Conservation (phyloP, 2,329 filamentous ascomycete genomes). For the Botrytis deweyae region DNA sequence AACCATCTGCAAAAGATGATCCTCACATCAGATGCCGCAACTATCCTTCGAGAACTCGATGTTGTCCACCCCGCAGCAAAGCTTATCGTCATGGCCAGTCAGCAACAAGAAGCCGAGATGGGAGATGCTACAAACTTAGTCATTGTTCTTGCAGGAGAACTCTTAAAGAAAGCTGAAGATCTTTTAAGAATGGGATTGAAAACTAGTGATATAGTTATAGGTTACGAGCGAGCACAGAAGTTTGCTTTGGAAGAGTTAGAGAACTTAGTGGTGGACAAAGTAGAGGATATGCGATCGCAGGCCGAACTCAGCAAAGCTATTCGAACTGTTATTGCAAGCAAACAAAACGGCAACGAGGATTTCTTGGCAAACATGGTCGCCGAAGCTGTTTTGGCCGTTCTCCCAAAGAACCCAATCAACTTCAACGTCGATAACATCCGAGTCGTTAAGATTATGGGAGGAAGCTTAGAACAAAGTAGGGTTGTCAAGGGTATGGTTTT, state of each 20-base stretch:
- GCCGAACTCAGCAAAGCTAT: constrained; percentile 92
- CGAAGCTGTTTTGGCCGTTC: constrained; percentile 78
- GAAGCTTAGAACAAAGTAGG: constrained; percentile 86
- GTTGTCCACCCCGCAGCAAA: constrained; percentile 98
- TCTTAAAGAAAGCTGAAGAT: constrained; percentile 96
- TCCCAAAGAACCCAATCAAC: constrained; percentile 91
- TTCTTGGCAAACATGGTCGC: constrained; percentile 83
- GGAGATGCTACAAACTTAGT: constrained; percentile 97
- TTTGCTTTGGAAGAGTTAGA: constrained; percentile 84
- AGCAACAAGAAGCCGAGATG: constrained; percentile 99
- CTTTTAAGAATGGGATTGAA: constrained; percentile 95
- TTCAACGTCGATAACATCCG: constrained; percentile 99
- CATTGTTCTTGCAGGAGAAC: constrained; percentile 90
- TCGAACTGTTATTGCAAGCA: constrained; percentile 91
- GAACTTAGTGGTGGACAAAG: constrained; percentile 86
- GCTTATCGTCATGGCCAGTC: constrained; percentile 95
- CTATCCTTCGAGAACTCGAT: constrained; percentile 94
- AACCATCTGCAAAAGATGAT: constrained; percentile 99
- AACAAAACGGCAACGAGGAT: constrained; percentile 93
- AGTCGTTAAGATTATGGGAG: constrained; percentile 99
- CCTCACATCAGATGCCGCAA: constrained; percentile 94
- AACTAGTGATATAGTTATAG: constrained; percentile 94
- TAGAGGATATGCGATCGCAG: constrained; percentile 77
- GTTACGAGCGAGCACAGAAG: constrained; percentile 92
- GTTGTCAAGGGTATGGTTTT: constrained; percentile 99